Evolutionary conservation across 345 rosid genomes (phyloP).

Genomic region (Salix viminalis): DNA sequence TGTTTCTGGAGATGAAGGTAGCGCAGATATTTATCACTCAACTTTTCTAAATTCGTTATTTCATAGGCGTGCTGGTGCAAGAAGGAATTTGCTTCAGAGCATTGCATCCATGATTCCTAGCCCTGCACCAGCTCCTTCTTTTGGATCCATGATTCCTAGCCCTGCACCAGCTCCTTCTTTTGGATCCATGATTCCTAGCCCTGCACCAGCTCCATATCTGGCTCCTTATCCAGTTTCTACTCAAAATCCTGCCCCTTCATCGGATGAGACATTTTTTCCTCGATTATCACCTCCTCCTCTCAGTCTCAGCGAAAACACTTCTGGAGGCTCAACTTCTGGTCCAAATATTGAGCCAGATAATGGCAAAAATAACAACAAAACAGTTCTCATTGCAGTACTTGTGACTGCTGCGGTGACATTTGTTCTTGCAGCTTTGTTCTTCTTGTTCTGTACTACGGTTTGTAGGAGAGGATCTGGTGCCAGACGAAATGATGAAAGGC

Average conservation of each 20-base stretch:
- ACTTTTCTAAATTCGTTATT: constrained; percentile 29
- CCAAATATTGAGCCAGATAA: constrained; percentile 17
- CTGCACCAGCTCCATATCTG: constrained; percentile 21
- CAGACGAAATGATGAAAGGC: constrained; percentile 67
- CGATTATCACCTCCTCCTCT: constrained; percentile 28
- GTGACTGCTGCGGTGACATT: constrained; percentile 69
- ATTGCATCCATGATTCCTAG: constrained; percentile 25
- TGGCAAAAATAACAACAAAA: constrained; percentile 25
- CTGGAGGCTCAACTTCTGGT: constrained; percentile 28
- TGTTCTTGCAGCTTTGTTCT: constrained; percentile 56
- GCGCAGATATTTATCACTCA: constrained; percentile 27
- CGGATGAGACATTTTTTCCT: constrained; percentile 28
- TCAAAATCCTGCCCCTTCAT: constrained; percentile 13
- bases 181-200: constrained; percentile 21
- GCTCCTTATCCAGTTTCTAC: constrained; percentile 4
- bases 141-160: constrained; percentile 20
- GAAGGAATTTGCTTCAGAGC: constrained; percentile 27
- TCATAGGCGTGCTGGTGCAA: constrained; percentile 25
- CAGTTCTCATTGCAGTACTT: constrained; percentile 63
- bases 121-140: constrained; percentile 16
- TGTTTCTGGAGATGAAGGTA: constrained; percentile 41
- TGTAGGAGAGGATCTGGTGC: constrained; percentile 40
- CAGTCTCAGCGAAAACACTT: constrained; percentile 11
- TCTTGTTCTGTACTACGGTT: constrained; percentile 50
- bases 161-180: constrained; percentile 16